Conservation (phyloP, 768 basidiomycete genomes). For the Hericium alpestre region DNA sequence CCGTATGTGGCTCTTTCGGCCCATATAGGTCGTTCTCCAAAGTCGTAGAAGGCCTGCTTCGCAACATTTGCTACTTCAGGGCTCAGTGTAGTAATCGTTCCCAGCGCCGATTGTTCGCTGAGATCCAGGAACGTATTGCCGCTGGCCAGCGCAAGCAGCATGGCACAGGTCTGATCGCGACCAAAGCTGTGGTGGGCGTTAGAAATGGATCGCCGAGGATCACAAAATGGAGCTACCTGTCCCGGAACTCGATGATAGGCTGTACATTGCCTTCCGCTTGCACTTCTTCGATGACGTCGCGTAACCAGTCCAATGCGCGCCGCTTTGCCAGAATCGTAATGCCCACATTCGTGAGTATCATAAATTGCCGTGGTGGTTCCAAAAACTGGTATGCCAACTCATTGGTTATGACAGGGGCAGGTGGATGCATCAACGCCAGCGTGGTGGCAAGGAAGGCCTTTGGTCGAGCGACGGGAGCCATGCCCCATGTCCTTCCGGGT, state of each 20-base stretch:
- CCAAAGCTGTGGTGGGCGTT: conserved; percentile 53
- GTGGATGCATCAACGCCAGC: conserved; percentile 20
- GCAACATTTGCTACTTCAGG: conserved; percentile 60
- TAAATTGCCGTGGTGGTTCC: conserved; percentile 66
- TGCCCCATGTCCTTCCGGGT: conserved; percentile 77
- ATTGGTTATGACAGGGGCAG: conserved; percentile 52
- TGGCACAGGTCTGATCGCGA: conserved; percentile 83
- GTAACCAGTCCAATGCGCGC: conserved; percentile 76
- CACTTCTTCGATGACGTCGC: conserved; percentile 71
- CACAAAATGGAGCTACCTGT: conserved; percentile 34
- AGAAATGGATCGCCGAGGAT: conserved; percentile 4
- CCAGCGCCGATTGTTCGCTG: conserved; percentile 33
- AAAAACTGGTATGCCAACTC: conserved; percentile 77
- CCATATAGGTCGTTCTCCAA: conserved; percentile 78
- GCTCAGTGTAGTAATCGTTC: conserved; percentile 40
- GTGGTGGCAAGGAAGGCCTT: conserved; percentile 22
- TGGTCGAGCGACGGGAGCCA: conserved; percentile 43
- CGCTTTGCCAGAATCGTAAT: conserved; percentile 72
- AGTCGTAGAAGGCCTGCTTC: conserved; percentile 81
- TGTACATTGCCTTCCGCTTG: conserved; percentile 68
- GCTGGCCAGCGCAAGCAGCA: conserved; percentile 78
- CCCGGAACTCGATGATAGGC: conserved; percentile 73
- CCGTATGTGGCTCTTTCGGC: conserved; percentile 68
- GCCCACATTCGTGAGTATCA: conserved; percentile 82
- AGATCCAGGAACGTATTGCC: conserved; percentile 73